Evolutionary conservation across 768 basidiomycete species (phyloP).

Genomic region (Termitomyces sp.): DNA sequence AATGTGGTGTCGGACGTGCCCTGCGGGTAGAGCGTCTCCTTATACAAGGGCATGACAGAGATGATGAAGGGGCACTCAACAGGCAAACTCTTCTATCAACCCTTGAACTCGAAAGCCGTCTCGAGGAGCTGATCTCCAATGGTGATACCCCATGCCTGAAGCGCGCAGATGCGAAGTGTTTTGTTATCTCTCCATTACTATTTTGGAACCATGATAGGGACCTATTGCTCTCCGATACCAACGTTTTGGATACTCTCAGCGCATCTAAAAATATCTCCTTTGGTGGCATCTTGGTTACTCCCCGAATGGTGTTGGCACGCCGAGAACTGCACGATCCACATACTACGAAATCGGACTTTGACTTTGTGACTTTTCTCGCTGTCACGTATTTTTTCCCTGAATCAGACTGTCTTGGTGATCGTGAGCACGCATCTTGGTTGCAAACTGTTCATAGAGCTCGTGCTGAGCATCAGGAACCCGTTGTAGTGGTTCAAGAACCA

Average conservation of each 20-base stretch:
- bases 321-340: slow-evolving; percentile 53
- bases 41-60: slow-evolving; percentile 49
- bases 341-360: slow-evolving; percentile 43
- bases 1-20: slow-evolving; percentile 65
- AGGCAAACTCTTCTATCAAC: slow-evolving; percentile 60
- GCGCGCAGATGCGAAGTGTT: slow-evolving; percentile 49
- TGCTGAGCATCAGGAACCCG: slow-evolving; percentile 27
- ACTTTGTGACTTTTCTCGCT: slow-evolving; percentile 68
- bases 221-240: slow-evolving; percentile 45
- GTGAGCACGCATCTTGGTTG: slow-evolving; percentile 64
- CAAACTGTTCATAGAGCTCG: slow-evolving; percentile 43
- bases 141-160: slow-evolving; percentile 51
- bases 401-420: slow-evolving; percentile 58
- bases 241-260: slow-evolving; percentile 59
- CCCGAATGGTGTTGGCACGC: slow-evolving; percentile 76
- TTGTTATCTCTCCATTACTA: slow-evolving; percentile 67
- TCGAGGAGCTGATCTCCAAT: slow-evolving; percentile 38
- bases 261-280: slow-evolving; percentile 48
- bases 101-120: slow-evolving; percentile 59
- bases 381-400: slow-evolving; percentile 84
- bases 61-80: slow-evolving; percentile 53
- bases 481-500: slow-evolving; percentile 29
- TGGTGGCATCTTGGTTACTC: slow-evolving; percentile 62
- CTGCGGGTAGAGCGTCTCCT: slow-evolving; percentile 77
- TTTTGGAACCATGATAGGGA: slow-evolving; percentile 71